Conservation (phyloP, 139 green algal genomes). For the Picochlorum costavermella region DNA sequence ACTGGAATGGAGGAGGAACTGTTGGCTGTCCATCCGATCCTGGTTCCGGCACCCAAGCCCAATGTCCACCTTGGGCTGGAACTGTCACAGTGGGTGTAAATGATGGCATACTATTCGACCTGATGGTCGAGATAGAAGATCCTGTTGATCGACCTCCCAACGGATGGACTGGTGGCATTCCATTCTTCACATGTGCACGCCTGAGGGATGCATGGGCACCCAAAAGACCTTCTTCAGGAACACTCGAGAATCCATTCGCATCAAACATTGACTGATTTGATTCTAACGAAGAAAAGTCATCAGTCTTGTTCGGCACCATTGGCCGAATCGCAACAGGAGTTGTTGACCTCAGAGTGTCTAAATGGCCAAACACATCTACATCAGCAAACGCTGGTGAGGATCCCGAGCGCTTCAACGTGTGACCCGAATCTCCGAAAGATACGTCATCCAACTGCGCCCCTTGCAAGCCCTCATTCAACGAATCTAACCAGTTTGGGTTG, state of each 20-base stretch:
- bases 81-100: constrained; percentile 2
- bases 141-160: neutral
- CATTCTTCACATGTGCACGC: neutral
- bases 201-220: neutral
- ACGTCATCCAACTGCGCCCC: neutral
- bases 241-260: neutral
- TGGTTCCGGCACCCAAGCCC: constrained; percentile 12
- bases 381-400: constrained; percentile 1
- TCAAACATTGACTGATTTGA: constrained; percentile 17
- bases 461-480: neutral
- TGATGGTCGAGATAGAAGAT: neutral
- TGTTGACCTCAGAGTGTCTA: neutral
- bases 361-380: neutral
- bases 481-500: constrained; percentile 1
- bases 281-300: constrained; percentile 22
- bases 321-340: constrained; percentile 9
- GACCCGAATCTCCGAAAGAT: neutral
- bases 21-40: neutral
- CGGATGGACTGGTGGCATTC: neutral
- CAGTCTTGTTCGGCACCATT: neutral
- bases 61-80: constrained; percentile 11
- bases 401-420: neutral
- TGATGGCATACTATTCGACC: neutral
- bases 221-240: neutral
- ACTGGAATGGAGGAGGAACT: neutral